phyloP scores from a whole-genome alignment of 768 basidiomycete species.

The Trametes elegans region DNA sequence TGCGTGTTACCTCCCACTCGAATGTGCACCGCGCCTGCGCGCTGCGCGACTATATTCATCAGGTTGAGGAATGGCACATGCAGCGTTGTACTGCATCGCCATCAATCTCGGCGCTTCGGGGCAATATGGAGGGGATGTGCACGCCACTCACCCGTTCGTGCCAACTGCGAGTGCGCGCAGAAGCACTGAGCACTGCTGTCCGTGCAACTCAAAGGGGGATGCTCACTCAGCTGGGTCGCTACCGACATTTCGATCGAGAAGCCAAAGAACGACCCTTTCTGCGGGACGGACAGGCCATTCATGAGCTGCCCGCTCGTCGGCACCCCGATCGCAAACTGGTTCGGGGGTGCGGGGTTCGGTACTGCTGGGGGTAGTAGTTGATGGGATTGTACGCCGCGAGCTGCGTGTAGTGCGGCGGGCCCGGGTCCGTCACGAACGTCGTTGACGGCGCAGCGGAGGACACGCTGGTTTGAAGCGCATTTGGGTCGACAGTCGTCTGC shows the following conservation, averaged over 20 bases:
- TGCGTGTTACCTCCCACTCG: conserved; percentile 50
- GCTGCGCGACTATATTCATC: conserved; percentile 40
- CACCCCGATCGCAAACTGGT: conserved; percentile 45
- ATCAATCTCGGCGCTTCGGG: background rate
- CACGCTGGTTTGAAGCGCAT: background rate
- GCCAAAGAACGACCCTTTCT: conserved; percentile 60
- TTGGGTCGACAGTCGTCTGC: conserved; percentile 11
- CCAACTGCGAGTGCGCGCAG: background rate
- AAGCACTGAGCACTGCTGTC: background rate
- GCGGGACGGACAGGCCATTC: conserved; percentile 39
- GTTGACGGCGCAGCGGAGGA: conserved; percentile 1
- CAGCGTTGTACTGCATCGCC: conserved; percentile 10
- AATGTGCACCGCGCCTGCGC: conserved; percentile 39
- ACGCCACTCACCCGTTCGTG: background rate
- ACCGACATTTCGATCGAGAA: conserved; percentile 80
- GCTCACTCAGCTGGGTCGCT: conserved; percentile 30
- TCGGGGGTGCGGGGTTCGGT: conserved; percentile 42
- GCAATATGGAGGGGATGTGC: no score
- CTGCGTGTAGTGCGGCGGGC: conserved; percentile 42
- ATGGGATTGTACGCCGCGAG: conserved; percentile 53
- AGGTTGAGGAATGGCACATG: conserved; percentile 44
- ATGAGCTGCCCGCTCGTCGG: conserved; percentile 24
- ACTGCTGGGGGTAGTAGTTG: conserved; percentile 47
- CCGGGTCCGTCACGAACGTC: conserved; percentile 26
- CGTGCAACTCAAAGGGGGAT: background rate